Evolutionary conservation across 2,329 filamentous ascomycete genomes (phyloP).

Genomic region (Aspergillus cejpii): DNA sequence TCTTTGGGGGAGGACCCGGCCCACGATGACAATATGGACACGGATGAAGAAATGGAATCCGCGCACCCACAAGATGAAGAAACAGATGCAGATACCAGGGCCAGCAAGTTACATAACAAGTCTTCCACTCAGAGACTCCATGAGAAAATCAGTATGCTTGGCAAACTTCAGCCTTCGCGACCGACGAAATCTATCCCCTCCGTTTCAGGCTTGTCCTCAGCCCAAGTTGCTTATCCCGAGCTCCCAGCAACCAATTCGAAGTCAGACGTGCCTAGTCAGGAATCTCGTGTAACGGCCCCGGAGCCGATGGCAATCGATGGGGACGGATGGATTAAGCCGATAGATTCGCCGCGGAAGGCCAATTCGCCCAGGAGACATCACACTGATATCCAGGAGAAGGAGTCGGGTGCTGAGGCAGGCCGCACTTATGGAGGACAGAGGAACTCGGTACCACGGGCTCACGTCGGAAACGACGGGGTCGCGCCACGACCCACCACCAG

Average conservation of each 20-base stretch:
- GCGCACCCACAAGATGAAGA: constrained; percentile 28
- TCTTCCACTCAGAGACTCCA: constrained; percentile 90
- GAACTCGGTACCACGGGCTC: not conserved
- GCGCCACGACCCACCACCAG: constrained; percentile 13
- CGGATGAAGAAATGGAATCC: constrained; percentile 52
- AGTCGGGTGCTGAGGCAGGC: constrained; percentile 22
- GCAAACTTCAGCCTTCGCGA: constrained; percentile 47
- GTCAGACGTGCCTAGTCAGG: constrained; percentile 17
- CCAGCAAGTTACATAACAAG: constrained; percentile 63
- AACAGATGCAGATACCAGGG: constrained; percentile 44
- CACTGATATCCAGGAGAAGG: constrained; percentile 54
- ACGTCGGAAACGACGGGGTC: constrained; percentile 13
- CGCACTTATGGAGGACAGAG: constrained; percentile 9
- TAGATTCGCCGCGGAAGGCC: constrained; percentile 44
- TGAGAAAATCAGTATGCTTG: constrained; percentile 78
- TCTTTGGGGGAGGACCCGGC: constrained; percentile 40
- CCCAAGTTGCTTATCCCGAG: constrained; percentile 35
- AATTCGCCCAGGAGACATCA: constrained; percentile 56
- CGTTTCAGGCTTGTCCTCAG: constrained; percentile 20
- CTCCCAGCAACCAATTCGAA: constrained; percentile 27
- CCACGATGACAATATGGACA: constrained; percentile 43
- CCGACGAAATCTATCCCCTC: constrained; percentile 43
- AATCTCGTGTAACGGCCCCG: constrained; percentile 16
- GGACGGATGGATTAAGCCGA: constrained; percentile 56
- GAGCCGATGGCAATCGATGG: constrained; percentile 38